These are phyloP conservation scores for Yamadazyma takamatsuzukensis DNA, from an alignment of 805 yeast genomes.

Conservation along the genomic window DNA sequence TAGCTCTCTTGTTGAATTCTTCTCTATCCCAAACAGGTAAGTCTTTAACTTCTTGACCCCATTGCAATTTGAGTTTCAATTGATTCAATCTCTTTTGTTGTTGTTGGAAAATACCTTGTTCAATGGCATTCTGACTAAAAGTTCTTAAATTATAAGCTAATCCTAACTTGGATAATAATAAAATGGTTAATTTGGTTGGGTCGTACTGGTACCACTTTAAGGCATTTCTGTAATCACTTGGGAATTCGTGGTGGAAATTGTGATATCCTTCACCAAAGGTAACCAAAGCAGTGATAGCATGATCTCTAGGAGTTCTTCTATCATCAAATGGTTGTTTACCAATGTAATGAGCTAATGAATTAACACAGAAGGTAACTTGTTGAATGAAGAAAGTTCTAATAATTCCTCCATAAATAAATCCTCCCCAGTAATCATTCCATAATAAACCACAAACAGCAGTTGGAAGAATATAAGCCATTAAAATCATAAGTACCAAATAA, in stretches of 20 bases:
- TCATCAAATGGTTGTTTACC: conserved; percentile 86
- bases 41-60: conserved; percentile 68
- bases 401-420: conserved; percentile 73
- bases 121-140: conserved; percentile 75
- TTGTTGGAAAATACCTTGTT: conserved; percentile 79
- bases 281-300: conserved; percentile 72
- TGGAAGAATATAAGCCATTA: conserved; percentile 66
- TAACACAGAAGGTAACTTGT: conserved; percentile 84
- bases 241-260: conserved; percentile 89
- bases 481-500: conserved; percentile 57
- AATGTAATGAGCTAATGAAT: conserved; percentile 83
- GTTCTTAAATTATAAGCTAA: conserved; percentile 70
- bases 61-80: conserved; percentile 57
- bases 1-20: conserved; percentile 52
- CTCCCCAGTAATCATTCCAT: conserved; percentile 62
- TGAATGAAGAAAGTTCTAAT: conserved; percentile 67
- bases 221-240: conserved; percentile 85
- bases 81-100: conserved; percentile 75
- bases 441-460: conserved; percentile 55
- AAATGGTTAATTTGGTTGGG: conserved; percentile 71
- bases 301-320: conserved; percentile 84
- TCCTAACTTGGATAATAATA: conserved; percentile 57
- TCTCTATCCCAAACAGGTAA: conserved; percentile 74
- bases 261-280: conserved; percentile 90
- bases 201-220: conserved; percentile 85